These are phyloP conservation scores for Beta corolliflora DNA, from an alignment of 179 eudicot species.

Conservation along the genomic window DNA sequence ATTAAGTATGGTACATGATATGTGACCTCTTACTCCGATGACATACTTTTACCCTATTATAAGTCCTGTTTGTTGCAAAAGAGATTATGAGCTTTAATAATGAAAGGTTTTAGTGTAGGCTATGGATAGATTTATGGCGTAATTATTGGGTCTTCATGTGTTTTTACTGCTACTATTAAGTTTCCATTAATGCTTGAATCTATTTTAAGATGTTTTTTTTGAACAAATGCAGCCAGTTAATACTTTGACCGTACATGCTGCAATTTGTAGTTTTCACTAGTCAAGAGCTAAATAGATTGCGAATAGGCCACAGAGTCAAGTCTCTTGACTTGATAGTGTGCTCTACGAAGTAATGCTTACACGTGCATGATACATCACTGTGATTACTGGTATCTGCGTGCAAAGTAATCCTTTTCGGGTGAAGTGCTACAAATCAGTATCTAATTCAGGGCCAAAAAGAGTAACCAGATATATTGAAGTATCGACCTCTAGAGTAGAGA, in stretches of 20 bases:
- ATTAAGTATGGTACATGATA: not conserved
- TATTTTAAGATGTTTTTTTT: not conserved
- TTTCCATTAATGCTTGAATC: no score
- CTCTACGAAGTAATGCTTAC: not conserved
- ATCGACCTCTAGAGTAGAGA: no score
- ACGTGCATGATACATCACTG: not conserved
- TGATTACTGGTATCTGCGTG: not conserved
- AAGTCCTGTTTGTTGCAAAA: not conserved
- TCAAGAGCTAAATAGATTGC: not conserved
- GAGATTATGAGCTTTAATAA: not conserved
- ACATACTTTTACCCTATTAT: not conserved
- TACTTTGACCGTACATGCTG: not conserved
- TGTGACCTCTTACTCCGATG: not conserved
- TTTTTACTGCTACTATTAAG: no score
- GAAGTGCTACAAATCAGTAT: no score
- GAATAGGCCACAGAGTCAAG: not conserved
- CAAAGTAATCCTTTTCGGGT: not conserved
- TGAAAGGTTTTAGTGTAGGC: not conserved
- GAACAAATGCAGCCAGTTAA: not conserved
- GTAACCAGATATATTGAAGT: no score
- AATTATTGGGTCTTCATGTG: not conserved
- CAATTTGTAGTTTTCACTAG: not conserved
- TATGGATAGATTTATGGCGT: constrained; percentile 3
- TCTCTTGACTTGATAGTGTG: not conserved
- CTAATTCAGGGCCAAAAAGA: accelerated